Evolutionary conservation across 257 asterid genomes (phyloP).

Genomic region (Solanum appendiculatum): DNA sequence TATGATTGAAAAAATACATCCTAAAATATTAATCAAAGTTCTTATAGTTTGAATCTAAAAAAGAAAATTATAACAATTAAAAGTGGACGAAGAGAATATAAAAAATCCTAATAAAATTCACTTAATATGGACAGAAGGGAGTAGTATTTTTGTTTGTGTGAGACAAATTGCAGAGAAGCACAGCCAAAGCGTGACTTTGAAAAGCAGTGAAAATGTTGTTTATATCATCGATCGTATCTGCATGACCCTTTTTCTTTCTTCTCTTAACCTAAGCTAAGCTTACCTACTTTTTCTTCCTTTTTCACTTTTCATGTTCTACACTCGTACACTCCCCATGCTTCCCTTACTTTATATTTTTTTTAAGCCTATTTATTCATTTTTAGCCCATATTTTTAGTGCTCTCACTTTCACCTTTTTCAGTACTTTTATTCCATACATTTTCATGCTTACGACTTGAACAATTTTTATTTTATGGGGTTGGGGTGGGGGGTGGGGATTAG

Average conservation of each 20-base stretch:
- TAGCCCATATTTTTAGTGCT: background rate
- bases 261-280: background rate
- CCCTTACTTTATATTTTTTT: background rate
- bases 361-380: background rate
- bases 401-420: background rate
- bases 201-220: background rate
- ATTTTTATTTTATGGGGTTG: background rate
- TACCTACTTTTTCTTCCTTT: background rate
- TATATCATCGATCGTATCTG: background rate
- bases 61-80: too few species aligned
- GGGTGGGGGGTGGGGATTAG: too few species aligned
- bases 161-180: background rate
- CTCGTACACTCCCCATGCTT: background rate
- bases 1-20: too few species aligned
- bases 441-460: background rate
- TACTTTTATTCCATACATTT: background rate
- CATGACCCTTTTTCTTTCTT: background rate
- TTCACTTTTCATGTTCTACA: background rate
- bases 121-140: too few species aligned
- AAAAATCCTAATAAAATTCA: too few species aligned
- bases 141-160: background rate
- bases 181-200: background rate
- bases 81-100: too few species aligned
- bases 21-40: too few species aligned
- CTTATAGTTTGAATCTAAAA: too few species aligned